phyloP scores from a whole-genome alignment of 2,329 filamentous ascomycete genomes.

The Podosphaera leucotricha region DNA sequence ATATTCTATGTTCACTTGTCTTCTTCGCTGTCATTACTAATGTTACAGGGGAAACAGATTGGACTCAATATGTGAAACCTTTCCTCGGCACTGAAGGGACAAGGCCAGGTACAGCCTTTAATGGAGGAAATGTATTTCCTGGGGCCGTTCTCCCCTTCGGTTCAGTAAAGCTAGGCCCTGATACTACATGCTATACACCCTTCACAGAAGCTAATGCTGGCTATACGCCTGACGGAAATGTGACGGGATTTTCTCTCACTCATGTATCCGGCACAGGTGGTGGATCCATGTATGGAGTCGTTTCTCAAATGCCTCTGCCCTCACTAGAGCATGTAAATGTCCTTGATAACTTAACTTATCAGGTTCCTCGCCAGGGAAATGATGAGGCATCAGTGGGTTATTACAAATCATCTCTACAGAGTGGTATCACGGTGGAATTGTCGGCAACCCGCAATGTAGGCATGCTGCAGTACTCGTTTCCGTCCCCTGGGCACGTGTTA shows the following conservation, averaged over 20 bases:
- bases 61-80: slow-evolving; percentile 2
- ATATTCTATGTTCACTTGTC: neutral
- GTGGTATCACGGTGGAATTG: slow-evolving; percentile 32
- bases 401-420: slow-evolving; percentile 31
- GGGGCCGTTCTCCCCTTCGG: slow-evolving; percentile 8
- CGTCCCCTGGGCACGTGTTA: slow-evolving; percentile 20
- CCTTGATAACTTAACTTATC: slow-evolving; percentile 20
- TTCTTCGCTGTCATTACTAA: neutral
- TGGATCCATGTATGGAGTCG: slow-evolving; percentile 2
- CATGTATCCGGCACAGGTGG: slow-evolving; percentile 3
- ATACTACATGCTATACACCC: slow-evolving; percentile 3
- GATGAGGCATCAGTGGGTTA: slow-evolving; percentile 34
- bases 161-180: slow-evolving; percentile 7
- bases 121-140: slow-evolving; percentile 7
- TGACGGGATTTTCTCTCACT: slow-evolving; percentile 2
- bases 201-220: slow-evolving; percentile 21
- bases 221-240: slow-evolving; percentile 16
- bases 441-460: slow-evolving; percentile 31
- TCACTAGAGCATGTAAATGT: slow-evolving; percentile 2
- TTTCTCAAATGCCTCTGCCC: slow-evolving; percentile 15
- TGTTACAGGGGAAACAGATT: neutral
- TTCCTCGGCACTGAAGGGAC: slow-evolving; percentile 2
- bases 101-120: slow-evolving; percentile 2
- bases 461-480: slow-evolving; percentile 35
- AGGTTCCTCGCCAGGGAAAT: slow-evolving; percentile 24